Evolutionary conservation across 768 basidiomycete species (phyloP).

Genomic region (Megacollybia marginata): DNA sequence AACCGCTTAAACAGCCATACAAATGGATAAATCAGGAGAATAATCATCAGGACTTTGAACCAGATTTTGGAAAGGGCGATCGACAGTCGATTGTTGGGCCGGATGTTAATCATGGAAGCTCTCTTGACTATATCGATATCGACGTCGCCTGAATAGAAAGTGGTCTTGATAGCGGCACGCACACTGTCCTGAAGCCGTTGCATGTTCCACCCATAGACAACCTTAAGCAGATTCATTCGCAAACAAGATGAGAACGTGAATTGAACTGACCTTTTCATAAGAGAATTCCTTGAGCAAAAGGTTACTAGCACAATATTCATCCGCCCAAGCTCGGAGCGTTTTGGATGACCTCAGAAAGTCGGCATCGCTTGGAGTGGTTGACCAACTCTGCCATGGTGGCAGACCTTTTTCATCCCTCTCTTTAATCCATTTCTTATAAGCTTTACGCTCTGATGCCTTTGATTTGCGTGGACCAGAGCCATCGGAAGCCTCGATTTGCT

Average conservation of each 20-base stretch:
- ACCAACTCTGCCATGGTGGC: conserved; percentile 36
- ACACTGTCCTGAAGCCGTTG: conserved; percentile 29
- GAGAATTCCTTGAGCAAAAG: conserved; percentile 52
- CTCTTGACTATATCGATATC: conserved; percentile 42
- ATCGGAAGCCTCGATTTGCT: conserved; percentile 39
- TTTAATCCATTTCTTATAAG: conserved; percentile 34
- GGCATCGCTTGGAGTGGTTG: conserved; percentile 4
- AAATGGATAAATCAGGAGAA: conserved; percentile 70
- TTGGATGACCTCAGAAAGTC: conserved; percentile 5
- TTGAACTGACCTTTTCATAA: conserved; percentile 35
- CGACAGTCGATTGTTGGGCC: conserved; percentile 61
- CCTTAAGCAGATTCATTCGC: not conserved
- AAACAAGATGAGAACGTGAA: not conserved
- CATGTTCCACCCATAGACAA: conserved; percentile 39
- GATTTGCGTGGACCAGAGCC: conserved; percentile 30
- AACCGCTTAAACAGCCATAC: conserved; percentile 77
- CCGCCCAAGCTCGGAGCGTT: conserved; percentile 51
- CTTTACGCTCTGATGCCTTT: conserved; percentile 32
- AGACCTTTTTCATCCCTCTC: conserved; percentile 42
- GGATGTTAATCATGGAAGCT: conserved; percentile 48
- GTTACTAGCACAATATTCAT: conserved; percentile 48
- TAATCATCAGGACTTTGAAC: conserved; percentile 60
- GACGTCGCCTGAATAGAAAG: conserved; percentile 39
- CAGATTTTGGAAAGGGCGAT: conserved; percentile 63
- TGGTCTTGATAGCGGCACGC: conserved; percentile 32